A percentile compares a stretch with the other conserved stretches of the same genome.
Evolutionary conservation across 768 basidiomycete genomes (phyloP).

Genomic region (Clitopilus passeckerianus): DNA sequence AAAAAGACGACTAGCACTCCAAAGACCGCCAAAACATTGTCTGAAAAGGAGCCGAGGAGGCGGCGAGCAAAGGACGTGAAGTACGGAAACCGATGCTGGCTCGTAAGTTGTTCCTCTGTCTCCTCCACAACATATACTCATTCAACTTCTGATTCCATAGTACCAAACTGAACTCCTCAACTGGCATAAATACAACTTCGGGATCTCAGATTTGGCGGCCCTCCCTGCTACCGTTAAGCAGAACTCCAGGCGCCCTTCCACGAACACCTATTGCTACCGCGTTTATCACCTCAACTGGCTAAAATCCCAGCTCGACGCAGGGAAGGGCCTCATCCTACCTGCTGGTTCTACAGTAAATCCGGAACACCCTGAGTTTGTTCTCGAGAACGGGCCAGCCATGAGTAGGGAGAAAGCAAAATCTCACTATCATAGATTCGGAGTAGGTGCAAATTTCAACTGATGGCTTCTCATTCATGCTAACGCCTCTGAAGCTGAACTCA

Average conservation of each 20-base stretch:
- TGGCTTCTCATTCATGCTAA: too few species aligned
- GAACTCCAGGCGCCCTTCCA: background rate
- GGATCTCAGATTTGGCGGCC: background rate
- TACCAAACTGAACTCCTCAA: background rate
- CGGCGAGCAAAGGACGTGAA: too few species aligned
- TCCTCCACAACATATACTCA: too few species aligned
- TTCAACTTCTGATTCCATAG: background rate
- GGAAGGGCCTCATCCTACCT: background rate
- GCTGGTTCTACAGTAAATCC: background rate
- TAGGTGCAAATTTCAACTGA: too few species aligned
- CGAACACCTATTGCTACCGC: background rate
- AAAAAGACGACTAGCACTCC: too few species aligned
- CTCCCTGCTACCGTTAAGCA: background rate
- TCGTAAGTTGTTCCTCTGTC: too few species aligned
- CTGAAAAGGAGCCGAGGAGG: too few species aligned
- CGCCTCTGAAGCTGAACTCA: background rate
- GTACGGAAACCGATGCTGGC: too few species aligned
- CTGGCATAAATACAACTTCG: background rate
- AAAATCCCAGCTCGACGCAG: background rate
- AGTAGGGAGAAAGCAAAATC: background rate
- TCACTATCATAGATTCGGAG: too few species aligned
- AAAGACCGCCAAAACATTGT: too few species aligned
- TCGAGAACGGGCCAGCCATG: background rate
- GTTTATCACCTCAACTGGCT: background rate
- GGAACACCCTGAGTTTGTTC: background rate